Conservation (phyloP, 306 rosid species). For the Cucurbita moschata region DNA sequence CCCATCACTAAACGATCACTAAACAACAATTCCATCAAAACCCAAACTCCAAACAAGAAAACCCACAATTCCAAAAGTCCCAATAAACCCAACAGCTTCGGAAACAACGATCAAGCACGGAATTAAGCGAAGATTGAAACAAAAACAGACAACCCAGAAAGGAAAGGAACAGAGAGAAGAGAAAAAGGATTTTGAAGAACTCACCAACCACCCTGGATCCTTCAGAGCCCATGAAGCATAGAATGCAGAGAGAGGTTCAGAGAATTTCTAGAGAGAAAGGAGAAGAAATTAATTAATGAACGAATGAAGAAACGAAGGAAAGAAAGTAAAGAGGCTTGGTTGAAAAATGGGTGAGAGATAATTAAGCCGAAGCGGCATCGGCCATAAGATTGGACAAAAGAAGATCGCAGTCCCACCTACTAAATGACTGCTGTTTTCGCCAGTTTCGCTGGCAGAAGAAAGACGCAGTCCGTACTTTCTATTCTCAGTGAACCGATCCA, state of each 20-base stretch:
- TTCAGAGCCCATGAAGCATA: slow-evolving; percentile 53
- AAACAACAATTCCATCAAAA: background rate
- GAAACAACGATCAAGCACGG: background rate
- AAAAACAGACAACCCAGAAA: background rate
- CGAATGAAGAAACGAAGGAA: background rate
- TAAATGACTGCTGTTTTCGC: background rate
- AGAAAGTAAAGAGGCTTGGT: background rate
- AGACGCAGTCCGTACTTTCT: background rate
- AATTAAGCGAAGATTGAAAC: background rate
- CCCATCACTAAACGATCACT: background rate
- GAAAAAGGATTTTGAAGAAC: background rate
- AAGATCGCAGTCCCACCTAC: background rate
- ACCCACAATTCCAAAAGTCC: background rate
- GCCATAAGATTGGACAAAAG: background rate
- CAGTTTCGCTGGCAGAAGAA: slow-evolving; percentile 1
- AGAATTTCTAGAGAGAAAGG: slow-evolving; percentile 6
- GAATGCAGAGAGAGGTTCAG: background rate
- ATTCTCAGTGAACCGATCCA: background rate
- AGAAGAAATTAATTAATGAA: background rate
- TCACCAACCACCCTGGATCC: slow-evolving; percentile 72
- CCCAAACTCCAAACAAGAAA: background rate
- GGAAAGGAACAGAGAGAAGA: slow-evolving; percentile 1
- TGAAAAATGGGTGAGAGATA: background rate
- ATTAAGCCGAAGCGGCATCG: background rate
- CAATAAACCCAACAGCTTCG: background rate